Conservation (phyloP, 2,329 filamentous ascomycete species). For the Colletotrichum theobromicola region DNA sequence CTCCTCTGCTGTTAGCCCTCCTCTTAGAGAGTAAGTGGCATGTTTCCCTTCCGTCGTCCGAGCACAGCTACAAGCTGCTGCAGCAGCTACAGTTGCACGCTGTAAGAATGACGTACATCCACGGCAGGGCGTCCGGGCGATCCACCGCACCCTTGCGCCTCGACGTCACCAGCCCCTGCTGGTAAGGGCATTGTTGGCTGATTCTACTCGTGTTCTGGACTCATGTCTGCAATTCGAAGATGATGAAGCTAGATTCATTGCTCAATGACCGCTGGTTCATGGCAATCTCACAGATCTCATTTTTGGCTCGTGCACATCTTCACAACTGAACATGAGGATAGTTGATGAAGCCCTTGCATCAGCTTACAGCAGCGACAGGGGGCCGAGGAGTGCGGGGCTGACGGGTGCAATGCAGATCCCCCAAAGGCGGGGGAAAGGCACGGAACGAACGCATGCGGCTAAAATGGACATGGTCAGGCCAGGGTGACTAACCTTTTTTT, state of each 20-base stretch:
- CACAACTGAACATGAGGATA: not conserved
- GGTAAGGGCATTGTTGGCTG: not conserved
- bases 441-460: not conserved
- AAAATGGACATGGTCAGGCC: not conserved
- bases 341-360: not conserved
- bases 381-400: not conserved
- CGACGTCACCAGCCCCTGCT: constrained; percentile 9
- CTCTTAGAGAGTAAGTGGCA: no score
- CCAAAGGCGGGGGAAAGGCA: not conserved
- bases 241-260: not conserved
- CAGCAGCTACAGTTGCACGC: not conserved
- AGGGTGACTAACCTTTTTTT: no score
- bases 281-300: not conserved
- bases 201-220: not conserved
- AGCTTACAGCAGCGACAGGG: not conserved
- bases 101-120: constrained; percentile 18
- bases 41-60: not conserved
- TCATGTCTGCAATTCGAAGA: not conserved
- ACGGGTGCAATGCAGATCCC: not conserved
- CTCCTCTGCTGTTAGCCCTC: not conserved
- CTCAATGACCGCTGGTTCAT: not conserved
- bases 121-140: not conserved
- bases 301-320: no score
- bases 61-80: not conserved
- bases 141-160: not conserved